phyloP scores from a whole-genome alignment of 768 basidiomycete genomes.

The Leccinum fibrillosum region DNA sequence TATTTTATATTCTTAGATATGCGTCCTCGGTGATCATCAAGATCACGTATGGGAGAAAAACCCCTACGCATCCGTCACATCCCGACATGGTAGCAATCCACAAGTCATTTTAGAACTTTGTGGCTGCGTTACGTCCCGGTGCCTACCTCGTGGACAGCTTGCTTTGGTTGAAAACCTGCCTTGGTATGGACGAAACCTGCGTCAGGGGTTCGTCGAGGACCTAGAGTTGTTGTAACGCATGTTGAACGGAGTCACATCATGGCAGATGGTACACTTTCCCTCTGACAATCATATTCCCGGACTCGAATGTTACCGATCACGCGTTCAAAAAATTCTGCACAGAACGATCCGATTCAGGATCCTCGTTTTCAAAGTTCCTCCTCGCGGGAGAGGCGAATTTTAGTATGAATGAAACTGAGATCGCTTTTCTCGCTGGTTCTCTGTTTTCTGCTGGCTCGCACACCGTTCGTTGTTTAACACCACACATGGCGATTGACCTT shows the following conservation, averaged over 20 bases:
- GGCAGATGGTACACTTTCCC: constrained; percentile 33
- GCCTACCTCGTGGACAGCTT: constrained; percentile 32
- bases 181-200: constrained; percentile 54
- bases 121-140: constrained; percentile 24
- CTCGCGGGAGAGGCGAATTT: constrained; percentile 46
- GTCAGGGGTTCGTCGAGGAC: constrained; percentile 48
- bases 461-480: constrained; percentile 30
- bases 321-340: constrained; percentile 1
- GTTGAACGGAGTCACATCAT: constrained; percentile 37
- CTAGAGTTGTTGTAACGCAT: constrained; percentile 44
- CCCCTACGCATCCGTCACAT: constrained; percentile 8
- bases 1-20: constrained; percentile 5
- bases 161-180: constrained; percentile 42
- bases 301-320: not conserved
- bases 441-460: constrained; percentile 59
- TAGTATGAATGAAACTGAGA: constrained; percentile 47
- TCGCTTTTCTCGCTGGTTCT: constrained; percentile 53
- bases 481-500: not conserved
- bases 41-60: constrained; percentile 21
- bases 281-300: not conserved
- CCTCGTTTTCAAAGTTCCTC: constrained; percentile 53
- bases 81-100: constrained; percentile 19
- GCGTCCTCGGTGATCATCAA: constrained; percentile 14
- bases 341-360: constrained; percentile 21
- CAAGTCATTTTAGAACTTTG: constrained; percentile 18